These are phyloP conservation scores for Pythium chondricola DNA, from an alignment of 352 stramenopile species.

Conservation along the genomic window DNA sequence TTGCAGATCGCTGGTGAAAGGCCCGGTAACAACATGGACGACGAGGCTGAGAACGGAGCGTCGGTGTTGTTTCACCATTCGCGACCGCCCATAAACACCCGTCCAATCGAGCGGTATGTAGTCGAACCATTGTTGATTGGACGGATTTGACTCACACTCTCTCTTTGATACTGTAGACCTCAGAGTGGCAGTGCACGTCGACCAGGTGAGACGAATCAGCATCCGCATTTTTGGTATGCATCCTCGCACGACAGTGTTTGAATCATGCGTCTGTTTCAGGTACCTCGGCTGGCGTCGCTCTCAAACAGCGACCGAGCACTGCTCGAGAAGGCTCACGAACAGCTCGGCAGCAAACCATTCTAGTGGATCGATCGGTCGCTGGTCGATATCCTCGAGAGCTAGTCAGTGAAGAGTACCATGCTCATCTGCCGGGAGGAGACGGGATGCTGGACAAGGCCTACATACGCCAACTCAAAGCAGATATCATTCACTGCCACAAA, in stretches of 20 bases:
- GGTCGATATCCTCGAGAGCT: neutral
- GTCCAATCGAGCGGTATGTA: conserved; percentile 6
- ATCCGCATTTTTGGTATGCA: too few relatives aligned
- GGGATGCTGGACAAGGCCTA: conserved; percentile 33
- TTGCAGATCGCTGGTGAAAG: too few relatives aligned
- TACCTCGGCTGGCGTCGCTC: neutral
- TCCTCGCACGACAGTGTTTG: too few relatives aligned
- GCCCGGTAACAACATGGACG: too few relatives aligned
- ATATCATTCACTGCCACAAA: conserved; percentile 40
- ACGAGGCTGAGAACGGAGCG: too few relatives aligned
- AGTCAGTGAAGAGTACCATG: conserved; percentile 4
- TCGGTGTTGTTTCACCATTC: too few relatives aligned
- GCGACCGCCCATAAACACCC: neutral
- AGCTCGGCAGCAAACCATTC: neutral
- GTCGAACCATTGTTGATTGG: neutral
- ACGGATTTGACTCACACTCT: neutral
- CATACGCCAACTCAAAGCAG: conserved; percentile 46
- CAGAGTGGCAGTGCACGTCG: conserved; percentile 46
- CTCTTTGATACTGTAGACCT: conserved; percentile 19
- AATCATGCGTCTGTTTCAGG: neutral
- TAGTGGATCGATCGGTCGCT: neutral
- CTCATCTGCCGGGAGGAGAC: neutral
- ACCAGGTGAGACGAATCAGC: too few relatives aligned
- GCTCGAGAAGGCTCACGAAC: conserved; percentile 32
- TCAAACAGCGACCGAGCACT: conserved; percentile 44